Percentiles rank a stretch among this genome's conserved stretches.
Evolutionary conservation across 2,329 filamentous ascomycete genomes (phyloP).

Genomic region (Didymella pomorum): DNA sequence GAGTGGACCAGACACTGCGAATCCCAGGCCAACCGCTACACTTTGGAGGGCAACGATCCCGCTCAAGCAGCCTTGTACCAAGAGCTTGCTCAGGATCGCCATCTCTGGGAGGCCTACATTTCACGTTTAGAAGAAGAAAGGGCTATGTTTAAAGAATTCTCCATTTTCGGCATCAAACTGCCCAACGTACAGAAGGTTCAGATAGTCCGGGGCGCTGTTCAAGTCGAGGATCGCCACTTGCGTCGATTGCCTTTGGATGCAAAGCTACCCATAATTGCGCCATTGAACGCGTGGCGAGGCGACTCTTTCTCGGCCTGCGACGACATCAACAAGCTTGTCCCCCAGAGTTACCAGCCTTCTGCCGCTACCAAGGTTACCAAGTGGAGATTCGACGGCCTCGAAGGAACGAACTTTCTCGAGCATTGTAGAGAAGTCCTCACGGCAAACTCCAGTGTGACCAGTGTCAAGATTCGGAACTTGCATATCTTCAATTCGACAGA

Average conservation of each 20-base stretch:
- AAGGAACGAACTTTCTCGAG: not conserved
- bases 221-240: not conserved
- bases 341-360: not conserved
- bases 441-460: not conserved
- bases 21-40: not conserved
- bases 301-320: not conserved
- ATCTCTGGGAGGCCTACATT: conserved; percentile 21
- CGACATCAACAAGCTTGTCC: not conserved
- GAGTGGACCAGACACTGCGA: conserved; percentile 23
- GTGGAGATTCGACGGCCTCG: conserved; percentile 3
- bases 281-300: conserved; percentile 10
- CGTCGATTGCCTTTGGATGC: not conserved
- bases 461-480: not conserved
- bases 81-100: conserved; percentile 7
- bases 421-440: too few species aligned
- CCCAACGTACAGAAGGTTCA: conserved; percentile 5
- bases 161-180: not conserved
- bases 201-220: not conserved
- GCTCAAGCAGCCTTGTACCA: conserved; percentile 1
- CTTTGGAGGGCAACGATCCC: not conserved
- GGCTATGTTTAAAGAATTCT: not conserved
- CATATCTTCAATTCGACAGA: not conserved
- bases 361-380: not conserved
- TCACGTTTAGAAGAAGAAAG: conserved; percentile 17
- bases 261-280: not conserved